Base-by-base conservation (phyloP, 2,329 filamentous ascomycete genomes). In the Microascus cirrosus region DNA sequence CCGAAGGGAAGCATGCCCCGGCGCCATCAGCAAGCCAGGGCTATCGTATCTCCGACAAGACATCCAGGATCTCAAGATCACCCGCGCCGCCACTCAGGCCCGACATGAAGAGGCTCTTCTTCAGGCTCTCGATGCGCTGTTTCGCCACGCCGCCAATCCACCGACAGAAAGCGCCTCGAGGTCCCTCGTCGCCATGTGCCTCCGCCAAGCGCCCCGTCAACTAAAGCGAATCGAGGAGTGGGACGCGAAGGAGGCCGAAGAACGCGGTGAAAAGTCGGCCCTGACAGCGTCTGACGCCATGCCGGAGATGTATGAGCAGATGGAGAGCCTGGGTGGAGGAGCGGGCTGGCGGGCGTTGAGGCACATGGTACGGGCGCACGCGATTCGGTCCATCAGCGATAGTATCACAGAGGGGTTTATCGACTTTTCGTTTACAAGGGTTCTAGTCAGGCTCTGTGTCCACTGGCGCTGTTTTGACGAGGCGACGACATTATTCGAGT, bases 131-230 rank as follows among this genome's bases (percentile, higher is more conserved):
- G 57, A 59, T 18, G 39, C 54, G 35, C 45, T 62, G 4, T 28
- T 61, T 8, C 54, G 56, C 12, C 54, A 54, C n/a, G 35, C 60
- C 5, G 57, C 56, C 18, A 50, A 15, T 22, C 58, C 42, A 24
- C 18, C 57, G 20, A 42, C 34, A 4, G 60, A 57, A 45, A n/a
- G 53, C 13, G 25, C 42, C 18, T 36, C 58, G 6, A 71, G 70
- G 54, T 71, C 71, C 11, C 62, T 73, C 3, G 59, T 73, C 10
- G 66, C 64, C n/a, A 69, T 73, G 65, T 73, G 71, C 45, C 60
- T 73, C 39, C 71, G 68, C 15, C 51, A 55, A n/a, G 57, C 58
- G 1, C 59, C 61, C 8, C 20, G 55, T 13, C 55, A 57, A 51
- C 48, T 57, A 15, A 57, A 53, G n/a, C 28, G 55, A 20, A 71